These are phyloP conservation scores for Bruguiera gymnorhiza DNA, from an alignment of 345 rosid genomes.

Conservation along the genomic window DNA sequence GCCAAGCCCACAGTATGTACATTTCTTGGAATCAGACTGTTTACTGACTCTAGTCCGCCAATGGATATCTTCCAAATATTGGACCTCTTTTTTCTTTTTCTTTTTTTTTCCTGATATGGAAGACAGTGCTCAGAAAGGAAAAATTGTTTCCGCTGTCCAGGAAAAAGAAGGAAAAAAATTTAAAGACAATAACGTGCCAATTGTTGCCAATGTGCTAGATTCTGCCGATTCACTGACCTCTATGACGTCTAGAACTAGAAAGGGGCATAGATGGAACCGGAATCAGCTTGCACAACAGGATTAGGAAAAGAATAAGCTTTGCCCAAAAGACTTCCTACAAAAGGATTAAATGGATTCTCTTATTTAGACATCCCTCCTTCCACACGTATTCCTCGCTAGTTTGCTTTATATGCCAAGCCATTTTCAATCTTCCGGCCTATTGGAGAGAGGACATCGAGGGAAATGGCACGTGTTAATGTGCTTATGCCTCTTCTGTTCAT, in stretches of 20 bases:
- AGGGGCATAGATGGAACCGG: constrained; percentile 33
- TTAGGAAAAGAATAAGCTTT: constrained; percentile 51
- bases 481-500: constrained; percentile 30
- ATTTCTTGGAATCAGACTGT: too few relatives aligned
- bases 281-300: constrained; percentile 37
- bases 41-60: too few relatives aligned
- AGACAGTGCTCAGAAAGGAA: too few relatives aligned
- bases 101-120: too few relatives aligned
- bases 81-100: too few relatives aligned
- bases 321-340: constrained; percentile 9
- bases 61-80: too few relatives aligned
- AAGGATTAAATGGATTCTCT: not conserved
- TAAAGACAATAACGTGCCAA: not conserved
- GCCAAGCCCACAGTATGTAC: too few relatives aligned
- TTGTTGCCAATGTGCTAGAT: not conserved
- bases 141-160: too few relatives aligned
- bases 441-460: not conserved
- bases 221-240: not conserved
- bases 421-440: not conserved
- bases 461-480: constrained; percentile 36
- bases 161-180: too few relatives aligned
- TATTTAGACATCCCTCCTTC: constrained; percentile 18
- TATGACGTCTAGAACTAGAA: not conserved
- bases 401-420: constrained; percentile 19
- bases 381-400: constrained; percentile 42